phyloP scores from a whole-genome alignment of 805 yeast species.

The Yamadazyma phyllophila region DNA sequence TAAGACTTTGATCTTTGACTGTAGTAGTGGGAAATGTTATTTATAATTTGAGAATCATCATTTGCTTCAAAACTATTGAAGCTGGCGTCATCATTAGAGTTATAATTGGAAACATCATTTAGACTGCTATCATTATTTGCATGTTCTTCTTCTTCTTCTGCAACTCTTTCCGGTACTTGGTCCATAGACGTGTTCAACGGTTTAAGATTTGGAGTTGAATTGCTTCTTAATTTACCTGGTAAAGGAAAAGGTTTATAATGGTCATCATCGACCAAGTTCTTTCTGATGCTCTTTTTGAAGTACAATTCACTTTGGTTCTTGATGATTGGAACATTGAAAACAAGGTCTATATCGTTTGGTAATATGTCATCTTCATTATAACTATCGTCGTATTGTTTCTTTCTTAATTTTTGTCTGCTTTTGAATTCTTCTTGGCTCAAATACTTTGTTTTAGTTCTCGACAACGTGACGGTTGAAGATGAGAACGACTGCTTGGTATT shows the following conservation, averaged over 20 bases:
- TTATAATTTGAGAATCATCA: slow-evolving; percentile 34
- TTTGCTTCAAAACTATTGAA: slow-evolving; percentile 11
- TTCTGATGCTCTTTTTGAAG: slow-evolving; percentile 13
- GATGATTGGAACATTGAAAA: slow-evolving; percentile 44
- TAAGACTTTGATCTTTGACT: slow-evolving; percentile 33
- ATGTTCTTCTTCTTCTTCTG: slow-evolving; percentile 20
- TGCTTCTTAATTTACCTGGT: slow-evolving; percentile 25
- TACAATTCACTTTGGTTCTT: slow-evolving; percentile 34
- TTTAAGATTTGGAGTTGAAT: slow-evolving; percentile 11
- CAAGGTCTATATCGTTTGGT: slow-evolving; percentile 36
- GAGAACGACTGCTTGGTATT: slow-evolving; percentile 5
- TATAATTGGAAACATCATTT: slow-evolving; percentile 3
- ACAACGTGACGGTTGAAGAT: slow-evolving; percentile 19
- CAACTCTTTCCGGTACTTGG: slow-evolving; percentile 14
- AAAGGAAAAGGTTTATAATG: slow-evolving; percentile 30
- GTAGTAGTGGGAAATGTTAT: slow-evolving; percentile 37
- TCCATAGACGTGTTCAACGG: slow-evolving; percentile 4
- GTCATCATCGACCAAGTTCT: slow-evolving; percentile 18
- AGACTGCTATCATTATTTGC: neutral
- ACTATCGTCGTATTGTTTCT: slow-evolving; percentile 40
- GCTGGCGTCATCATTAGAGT: slow-evolving; percentile 5
- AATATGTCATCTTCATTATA: slow-evolving; percentile 41
- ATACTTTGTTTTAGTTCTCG: slow-evolving; percentile 35
- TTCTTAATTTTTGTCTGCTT: slow-evolving; percentile 34
- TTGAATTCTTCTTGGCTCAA: slow-evolving; percentile 36